A percentile compares a stretch with the other conserved stretches of the same genome.
These are phyloP conservation scores for Ogataea pilisensis DNA, from an alignment of 805 yeast species.

Conservation along the genomic window DNA sequence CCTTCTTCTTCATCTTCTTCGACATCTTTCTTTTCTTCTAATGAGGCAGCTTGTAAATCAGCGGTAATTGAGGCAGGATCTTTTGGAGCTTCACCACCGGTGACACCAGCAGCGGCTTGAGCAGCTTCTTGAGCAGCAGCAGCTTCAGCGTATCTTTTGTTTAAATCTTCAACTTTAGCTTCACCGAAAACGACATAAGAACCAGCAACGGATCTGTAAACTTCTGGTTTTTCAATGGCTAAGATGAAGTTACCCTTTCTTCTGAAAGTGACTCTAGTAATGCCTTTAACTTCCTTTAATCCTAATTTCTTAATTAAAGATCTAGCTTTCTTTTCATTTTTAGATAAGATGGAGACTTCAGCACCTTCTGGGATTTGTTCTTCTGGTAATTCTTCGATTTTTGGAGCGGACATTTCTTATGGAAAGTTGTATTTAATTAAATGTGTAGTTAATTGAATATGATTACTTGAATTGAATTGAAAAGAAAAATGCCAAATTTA, in stretches of 20 bases:
- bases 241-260: slow-evolving; percentile 86
- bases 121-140: slow-evolving; percentile 73
- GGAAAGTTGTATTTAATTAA: not conserved
- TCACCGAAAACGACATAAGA: slow-evolving; percentile 97
- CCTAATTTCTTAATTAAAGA: slow-evolving; percentile 82
- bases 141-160: slow-evolving; percentile 79
- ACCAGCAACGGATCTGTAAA: slow-evolving; percentile 89
- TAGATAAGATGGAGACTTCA: slow-evolving; percentile 73
- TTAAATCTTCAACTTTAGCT: slow-evolving; percentile 92
- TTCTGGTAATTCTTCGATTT: slow-evolving; percentile 32
- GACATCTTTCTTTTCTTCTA: slow-evolving; percentile 35
- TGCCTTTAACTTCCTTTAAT: slow-evolving; percentile 86
- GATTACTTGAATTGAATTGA: not conserved
- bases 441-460: not conserved
- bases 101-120: slow-evolving; percentile 42
- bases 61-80: slow-evolving; percentile 79
- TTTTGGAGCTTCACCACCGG: slow-evolving; percentile 40
- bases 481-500: too few species aligned
- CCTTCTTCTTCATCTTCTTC: slow-evolving; percentile 51
- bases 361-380: slow-evolving; percentile 74
- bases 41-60: slow-evolving; percentile 64
- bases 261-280: slow-evolving; percentile 92
- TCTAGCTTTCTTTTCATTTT: slow-evolving; percentile 95
- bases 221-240: slow-evolving; percentile 93
- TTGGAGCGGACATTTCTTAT: slow-evolving; percentile 18